These are phyloP conservation scores for Cadophora malorum DNA, from an alignment of 2,329 filamentous ascomycete species.

Conservation along the genomic window DNA sequence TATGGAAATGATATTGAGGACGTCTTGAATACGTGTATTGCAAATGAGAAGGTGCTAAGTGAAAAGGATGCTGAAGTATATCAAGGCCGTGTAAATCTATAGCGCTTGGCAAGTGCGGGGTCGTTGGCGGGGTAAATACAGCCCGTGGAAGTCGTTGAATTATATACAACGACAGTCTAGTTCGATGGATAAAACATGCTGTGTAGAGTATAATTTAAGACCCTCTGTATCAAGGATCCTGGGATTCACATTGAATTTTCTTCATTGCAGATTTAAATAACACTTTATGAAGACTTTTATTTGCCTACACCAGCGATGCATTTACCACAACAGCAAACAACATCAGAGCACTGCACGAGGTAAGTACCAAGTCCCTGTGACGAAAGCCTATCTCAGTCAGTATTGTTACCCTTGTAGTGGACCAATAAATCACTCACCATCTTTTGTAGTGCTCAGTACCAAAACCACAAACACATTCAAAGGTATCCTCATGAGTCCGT, in stretches of 20 bases:
- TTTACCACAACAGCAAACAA: slow-evolving; percentile 1
- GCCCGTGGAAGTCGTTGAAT: neutral
- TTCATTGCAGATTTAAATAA: neutral
- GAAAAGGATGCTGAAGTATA: neutral
- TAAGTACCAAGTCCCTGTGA: neutral
- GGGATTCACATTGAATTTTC: neutral
- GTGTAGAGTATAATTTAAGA: too few relatives aligned
- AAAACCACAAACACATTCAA: slow-evolving; percentile 62
- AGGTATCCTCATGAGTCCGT: slow-evolving; percentile 61
- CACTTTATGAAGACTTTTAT: too few relatives aligned
- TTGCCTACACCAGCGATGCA: neutral
- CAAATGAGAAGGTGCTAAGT: neutral
- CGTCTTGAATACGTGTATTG: slow-evolving; percentile 41
- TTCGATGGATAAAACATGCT: too few relatives aligned
- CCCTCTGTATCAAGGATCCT: too few relatives aligned
- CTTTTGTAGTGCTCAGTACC: slow-evolving; percentile 52
- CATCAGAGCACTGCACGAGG: slow-evolving; percentile 4
- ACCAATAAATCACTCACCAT: slow-evolving; percentile 41
- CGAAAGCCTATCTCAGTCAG: neutral
- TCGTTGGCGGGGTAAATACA: neutral
- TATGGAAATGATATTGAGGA: slow-evolving; percentile 51
- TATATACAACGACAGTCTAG: too few relatives aligned
- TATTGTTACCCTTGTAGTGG: neutral
- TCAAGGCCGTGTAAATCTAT: neutral
- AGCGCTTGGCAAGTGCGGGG: neutral